phyloP scores from a whole-genome alignment of 148 eudicot species.

The Talinum fruticosum region DNA sequence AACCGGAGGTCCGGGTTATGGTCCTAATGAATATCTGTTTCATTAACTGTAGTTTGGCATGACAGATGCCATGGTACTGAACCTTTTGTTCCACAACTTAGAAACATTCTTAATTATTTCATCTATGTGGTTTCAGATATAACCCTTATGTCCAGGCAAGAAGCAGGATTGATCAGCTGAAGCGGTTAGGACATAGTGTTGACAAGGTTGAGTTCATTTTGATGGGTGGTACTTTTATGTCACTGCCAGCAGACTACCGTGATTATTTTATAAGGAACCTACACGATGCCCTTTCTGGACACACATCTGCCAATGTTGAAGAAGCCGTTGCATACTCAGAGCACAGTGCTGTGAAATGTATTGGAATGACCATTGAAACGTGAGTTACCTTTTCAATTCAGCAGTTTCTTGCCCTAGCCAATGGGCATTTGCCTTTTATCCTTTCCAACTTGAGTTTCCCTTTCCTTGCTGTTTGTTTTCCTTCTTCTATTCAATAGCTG shows the following conservation, averaged over 20 bases:
- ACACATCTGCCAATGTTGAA: constrained; percentile 94
- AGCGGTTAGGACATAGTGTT: constrained; percentile 95
- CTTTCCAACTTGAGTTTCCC: not conserved
- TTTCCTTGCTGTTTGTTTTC: not conserved
- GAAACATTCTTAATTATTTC: constrained; percentile 1
- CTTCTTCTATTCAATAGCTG: not conserved
- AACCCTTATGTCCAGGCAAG: constrained; percentile 98
- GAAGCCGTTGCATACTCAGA: constrained; percentile 97
- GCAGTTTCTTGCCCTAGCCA: not conserved
- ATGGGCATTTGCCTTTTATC: not conserved
- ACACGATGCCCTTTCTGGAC: constrained; percentile 98
- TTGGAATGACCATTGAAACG: constrained; percentile 99
- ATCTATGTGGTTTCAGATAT: constrained; percentile 51
- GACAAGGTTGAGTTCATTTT: constrained; percentile 98
- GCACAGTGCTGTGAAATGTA: constrained; percentile 91
- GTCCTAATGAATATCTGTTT: not conserved
- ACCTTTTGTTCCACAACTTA: not conserved
- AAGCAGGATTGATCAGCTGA: constrained; percentile 96
- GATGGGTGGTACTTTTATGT: constrained; percentile 99
- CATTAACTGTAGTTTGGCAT: not conserved
- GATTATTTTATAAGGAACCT: constrained; percentile 91
- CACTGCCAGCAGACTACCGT: constrained; percentile 89
- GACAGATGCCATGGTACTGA: not conserved
- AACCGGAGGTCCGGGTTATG: no score
- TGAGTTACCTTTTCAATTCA: constrained; percentile 36